Percentiles rank a stretch among this genome's conserved stretches.
Conservation (phyloP, 2,329 filamentous ascomycete genomes). For the Diaporthe sp. region DNA sequence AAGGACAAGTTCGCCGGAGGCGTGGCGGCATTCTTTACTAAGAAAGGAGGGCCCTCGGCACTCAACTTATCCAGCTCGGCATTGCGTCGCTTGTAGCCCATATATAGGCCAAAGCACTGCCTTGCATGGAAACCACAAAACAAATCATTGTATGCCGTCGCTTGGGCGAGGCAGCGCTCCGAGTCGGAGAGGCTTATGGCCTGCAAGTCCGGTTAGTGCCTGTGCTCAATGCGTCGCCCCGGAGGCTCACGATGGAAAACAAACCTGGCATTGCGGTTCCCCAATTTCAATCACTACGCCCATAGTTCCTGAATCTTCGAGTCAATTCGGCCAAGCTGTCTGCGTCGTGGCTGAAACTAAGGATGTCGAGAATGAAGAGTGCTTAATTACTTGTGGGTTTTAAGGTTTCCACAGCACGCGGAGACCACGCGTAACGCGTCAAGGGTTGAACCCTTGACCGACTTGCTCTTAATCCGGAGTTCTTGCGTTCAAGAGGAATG, state of each 20-base stretch:
- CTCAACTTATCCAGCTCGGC: slow-evolving; percentile 56
- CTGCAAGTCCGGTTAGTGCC: slow-evolving; percentile 31
- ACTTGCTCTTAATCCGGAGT: too few relatives aligned
- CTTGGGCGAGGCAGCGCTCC: slow-evolving; percentile 50
- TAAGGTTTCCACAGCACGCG: background rate
- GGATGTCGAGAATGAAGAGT: background rate
- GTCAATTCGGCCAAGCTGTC: background rate
- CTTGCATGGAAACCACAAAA: slow-evolving; percentile 58
- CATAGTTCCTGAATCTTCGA: background rate
- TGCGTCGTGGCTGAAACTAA: background rate
- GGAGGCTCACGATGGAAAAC: background rate
- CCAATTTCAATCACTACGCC: background rate
- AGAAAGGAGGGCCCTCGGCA: slow-evolving; percentile 52
- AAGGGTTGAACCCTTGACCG: background rate
- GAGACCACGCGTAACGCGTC: background rate
- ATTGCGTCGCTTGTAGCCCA: slow-evolving; percentile 63
- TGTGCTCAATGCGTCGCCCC: background rate
- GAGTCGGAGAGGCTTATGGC: slow-evolving; percentile 54
- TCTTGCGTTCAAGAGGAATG: too few relatives aligned
- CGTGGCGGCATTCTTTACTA: slow-evolving; percentile 49
- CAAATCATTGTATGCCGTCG: slow-evolving; percentile 56
- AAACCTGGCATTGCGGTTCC: slow-evolving; percentile 17
- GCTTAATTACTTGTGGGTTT: background rate
- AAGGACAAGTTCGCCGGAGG: slow-evolving; percentile 57
- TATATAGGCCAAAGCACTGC: slow-evolving; percentile 60